Evolutionary conservation across 192 early-diverging fungal species (phyloP).

Genomic region (Gorgonomyces haynaldii): DNA sequence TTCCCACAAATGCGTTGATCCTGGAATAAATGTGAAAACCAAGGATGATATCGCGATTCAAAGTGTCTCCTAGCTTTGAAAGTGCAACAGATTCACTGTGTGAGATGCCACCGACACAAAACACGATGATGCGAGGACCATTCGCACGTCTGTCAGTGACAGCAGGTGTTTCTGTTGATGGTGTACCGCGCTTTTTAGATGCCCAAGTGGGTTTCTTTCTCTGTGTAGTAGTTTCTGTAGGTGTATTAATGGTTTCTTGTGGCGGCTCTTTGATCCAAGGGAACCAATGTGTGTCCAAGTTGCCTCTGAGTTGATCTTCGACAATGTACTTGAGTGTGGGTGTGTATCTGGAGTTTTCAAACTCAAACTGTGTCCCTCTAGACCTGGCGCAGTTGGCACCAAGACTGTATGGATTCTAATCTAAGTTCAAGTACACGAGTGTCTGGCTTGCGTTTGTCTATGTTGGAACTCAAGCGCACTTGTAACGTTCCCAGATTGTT

Average conservation of each 20-base stretch:
- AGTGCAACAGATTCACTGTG: constrained; percentile 60
- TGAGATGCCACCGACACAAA: constrained; percentile 67
- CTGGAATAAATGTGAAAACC: not conserved
- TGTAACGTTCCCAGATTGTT: constrained; percentile 63
- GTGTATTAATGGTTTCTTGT: constrained; percentile 12
- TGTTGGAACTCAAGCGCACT: constrained; percentile 46
- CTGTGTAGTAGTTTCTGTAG: not conserved
- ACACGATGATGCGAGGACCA: constrained; percentile 58
- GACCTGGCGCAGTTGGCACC: not conserved
- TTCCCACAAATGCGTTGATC: constrained; percentile 1
- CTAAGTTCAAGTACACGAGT: constrained; percentile 1
- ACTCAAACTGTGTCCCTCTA: constrained; percentile 51
- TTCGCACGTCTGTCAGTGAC: constrained; percentile 27
- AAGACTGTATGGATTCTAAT: constrained; percentile 3
- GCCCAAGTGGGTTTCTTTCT: constrained; percentile 27
- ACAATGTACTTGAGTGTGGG: constrained; percentile 57
- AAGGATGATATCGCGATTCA: not conserved
- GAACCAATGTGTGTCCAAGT: constrained; percentile 46
- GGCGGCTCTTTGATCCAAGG: constrained; percentile 54
- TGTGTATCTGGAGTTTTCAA: constrained; percentile 62
- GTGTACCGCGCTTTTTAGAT: constrained; percentile 8
- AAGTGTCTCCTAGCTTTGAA: not conserved
- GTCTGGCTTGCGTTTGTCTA: constrained; percentile 19
- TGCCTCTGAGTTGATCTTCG: constrained; percentile 33
- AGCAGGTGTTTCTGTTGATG: constrained; percentile 12